Percentiles rank a stretch among this genome's conserved stretches.
Conservation (phyloP, 768 basidiomycete species). For the Pleurotus salmoneostramineus region DNA sequence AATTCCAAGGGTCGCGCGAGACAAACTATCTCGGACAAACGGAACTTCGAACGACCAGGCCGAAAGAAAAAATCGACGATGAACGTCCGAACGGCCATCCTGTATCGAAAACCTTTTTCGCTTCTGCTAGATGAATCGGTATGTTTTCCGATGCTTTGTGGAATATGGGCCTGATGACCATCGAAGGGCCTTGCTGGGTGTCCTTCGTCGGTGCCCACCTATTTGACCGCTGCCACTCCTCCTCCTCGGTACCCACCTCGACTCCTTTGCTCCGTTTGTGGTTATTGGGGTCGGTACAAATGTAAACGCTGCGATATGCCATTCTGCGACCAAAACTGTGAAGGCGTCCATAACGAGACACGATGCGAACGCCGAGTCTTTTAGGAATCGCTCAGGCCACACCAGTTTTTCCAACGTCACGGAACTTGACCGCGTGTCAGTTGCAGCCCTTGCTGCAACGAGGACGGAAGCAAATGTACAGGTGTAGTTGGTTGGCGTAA, state of each 20-base stretch:
- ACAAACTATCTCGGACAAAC: slow-evolving; percentile 78
- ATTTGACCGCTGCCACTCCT: slow-evolving; percentile 65
- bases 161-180: not conserved
- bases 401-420: too few species aligned
- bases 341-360: slow-evolving; percentile 72
- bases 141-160: slow-evolving; percentile 21
- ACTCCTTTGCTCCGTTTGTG: slow-evolving; percentile 80
- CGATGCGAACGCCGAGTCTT: slow-evolving; percentile 74
- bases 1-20: slow-evolving; percentile 66
- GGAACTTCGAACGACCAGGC: slow-evolving; percentile 46
- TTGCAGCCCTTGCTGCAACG: not conserved
- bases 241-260: slow-evolving; percentile 63
- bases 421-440: too few species aligned
- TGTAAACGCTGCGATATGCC: slow-evolving; percentile 76
- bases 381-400: slow-evolving; percentile 22
- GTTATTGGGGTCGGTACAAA: slow-evolving; percentile 78
- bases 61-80: slow-evolving; percentile 78
- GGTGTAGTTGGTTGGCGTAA: not conserved
- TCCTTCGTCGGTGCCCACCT: slow-evolving; percentile 54
- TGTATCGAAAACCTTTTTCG: slow-evolving; percentile 79
- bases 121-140: slow-evolving; percentile 80
- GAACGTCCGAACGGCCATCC: slow-evolving; percentile 73
- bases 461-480: too few species aligned
- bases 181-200: slow-evolving; percentile 54
- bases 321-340: slow-evolving; percentile 74